phyloP scores from a whole-genome alignment of 202 grass and related monocot species.

The Cymbopogon flexuosus region DNA sequence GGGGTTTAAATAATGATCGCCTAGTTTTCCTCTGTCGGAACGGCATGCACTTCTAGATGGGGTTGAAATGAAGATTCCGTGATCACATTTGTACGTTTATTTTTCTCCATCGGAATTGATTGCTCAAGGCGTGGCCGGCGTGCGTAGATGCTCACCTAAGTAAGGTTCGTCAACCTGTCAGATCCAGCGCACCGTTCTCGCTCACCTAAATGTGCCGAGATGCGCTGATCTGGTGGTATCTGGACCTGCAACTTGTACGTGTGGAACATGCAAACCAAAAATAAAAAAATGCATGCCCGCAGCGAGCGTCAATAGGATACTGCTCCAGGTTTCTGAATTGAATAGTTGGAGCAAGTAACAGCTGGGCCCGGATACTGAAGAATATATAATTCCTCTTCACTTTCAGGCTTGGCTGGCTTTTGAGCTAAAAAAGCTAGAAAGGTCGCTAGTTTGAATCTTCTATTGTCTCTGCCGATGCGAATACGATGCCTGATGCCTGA shows the following conservation, averaged over 20 bases:
- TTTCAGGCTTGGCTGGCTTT: background rate
- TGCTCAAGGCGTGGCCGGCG: background rate
- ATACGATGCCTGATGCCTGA: background rate
- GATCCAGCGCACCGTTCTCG: background rate
- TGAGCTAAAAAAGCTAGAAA: no score
- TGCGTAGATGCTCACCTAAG: background rate
- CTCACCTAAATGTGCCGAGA: background rate
- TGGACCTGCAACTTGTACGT: conserved; percentile 3
- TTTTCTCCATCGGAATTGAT: background rate
- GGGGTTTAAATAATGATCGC: no score
- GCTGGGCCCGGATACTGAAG: background rate
- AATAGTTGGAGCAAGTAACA: background rate
- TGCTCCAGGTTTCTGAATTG: background rate
- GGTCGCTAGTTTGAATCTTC: background rate
- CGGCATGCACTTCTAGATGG: no score
- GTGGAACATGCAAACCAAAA: background rate
- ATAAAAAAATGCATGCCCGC: background rate
- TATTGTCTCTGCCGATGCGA: background rate
- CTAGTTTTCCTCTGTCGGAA: no score
- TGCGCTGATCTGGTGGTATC: background rate
- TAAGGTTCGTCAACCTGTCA: background rate
- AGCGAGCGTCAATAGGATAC: background rate
- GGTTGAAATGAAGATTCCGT: background rate
- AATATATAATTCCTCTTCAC: background rate
- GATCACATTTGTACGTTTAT: no score